phyloP scores from a whole-genome alignment of 2,329 filamentous ascomycete genomes.

The Cordyceps tenuipes region DNA sequence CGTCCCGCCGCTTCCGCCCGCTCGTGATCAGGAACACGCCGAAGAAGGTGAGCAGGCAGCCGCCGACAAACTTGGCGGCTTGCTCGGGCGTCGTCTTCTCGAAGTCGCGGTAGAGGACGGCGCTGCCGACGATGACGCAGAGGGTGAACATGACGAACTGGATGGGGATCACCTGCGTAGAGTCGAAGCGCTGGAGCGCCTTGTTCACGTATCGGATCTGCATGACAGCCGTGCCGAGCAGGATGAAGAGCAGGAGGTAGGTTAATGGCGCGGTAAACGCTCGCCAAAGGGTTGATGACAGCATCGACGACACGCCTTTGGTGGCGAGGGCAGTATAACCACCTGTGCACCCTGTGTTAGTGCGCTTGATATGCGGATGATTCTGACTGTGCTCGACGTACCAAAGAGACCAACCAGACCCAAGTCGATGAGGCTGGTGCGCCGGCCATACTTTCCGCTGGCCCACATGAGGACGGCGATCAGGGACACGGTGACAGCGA shows the following conservation, averaged over 20 bases:
- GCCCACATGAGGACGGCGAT: constrained; percentile 74
- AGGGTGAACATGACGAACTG: constrained; percentile 97
- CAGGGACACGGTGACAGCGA: constrained; percentile 64
- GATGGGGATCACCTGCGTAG: constrained; percentile 94
- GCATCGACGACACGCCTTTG: constrained; percentile 90
- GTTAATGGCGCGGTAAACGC: constrained; percentile 88
- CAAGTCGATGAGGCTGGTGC: constrained; percentile 83
- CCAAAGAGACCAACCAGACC: constrained; percentile 91
- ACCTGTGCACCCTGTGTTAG: constrained; percentile 39
- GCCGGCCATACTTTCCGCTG: constrained; percentile 75
- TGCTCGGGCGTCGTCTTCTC: constrained; percentile 68
- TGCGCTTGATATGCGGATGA: neutral
- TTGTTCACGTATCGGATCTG: constrained; percentile 96
- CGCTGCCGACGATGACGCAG: constrained; percentile 89
- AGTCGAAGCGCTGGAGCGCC: constrained; percentile 82
- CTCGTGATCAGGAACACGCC: constrained; percentile 97
- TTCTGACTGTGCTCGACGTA: constrained; percentile 32
- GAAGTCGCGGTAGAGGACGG: constrained; percentile 89
- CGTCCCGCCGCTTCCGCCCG: constrained; percentile 53
- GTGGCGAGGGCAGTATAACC: constrained; percentile 96
- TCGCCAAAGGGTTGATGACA: constrained; percentile 83
- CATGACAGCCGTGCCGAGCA: constrained; percentile 82
- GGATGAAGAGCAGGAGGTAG: constrained; percentile 71
- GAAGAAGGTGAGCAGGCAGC: constrained; percentile 85
- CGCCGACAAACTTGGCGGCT: constrained; percentile 77